Base-by-base conservation (phyloP, 179 eudicot genomes). In the Camellia oleifera region DNA sequence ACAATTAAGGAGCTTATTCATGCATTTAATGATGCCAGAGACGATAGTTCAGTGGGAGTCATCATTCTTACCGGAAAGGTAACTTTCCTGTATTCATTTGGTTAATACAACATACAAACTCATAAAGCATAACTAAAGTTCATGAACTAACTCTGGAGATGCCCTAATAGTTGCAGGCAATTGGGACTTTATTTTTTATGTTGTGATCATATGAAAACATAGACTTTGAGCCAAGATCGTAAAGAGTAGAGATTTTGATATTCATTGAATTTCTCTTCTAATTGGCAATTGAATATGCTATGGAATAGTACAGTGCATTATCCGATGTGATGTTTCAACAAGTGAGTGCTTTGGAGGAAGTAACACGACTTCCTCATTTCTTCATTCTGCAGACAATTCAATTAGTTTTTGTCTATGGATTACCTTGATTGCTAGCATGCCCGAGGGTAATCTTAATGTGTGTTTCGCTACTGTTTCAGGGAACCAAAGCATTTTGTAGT, bases 51-150 rank as follows among this genome's bases (percentile, higher is more conserved):
- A 0, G 85, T 95, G 48, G 98, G 99, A 60, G 98, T 95, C 63
- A 90, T 95, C 82, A 94, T 95, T 83, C 89, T 95, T 76, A 92
- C 99, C 6, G 99, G 99, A 58, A 91, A 94, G 95, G 99, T 95
- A 86, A 0, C 74, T 79, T 11, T 53, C 32, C 40, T 40, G 11
- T 0, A 6, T 53, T 9, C 56, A n/a, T 40, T 52, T 72, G 45
- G 17, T 64, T 40, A 12, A 53, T 53, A 4, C 10, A 42, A 10
- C 44, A 7, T 14, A 23, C 0, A 64, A 61, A 62, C 32, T 26
- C 20, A 67, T 4, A 32, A 26, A 15, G 48, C 45, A 45, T 23
- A 13, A 65, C 5, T 20, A 11, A 6, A n/a, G 71, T 77, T 50
- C 4, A 23, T 14, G 68, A 54, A 60, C 48, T 74, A 56, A 57